These are phyloP conservation scores for Rhododendron ferrugineum DNA, from an alignment of 148 eudicot species.

Conservation along the genomic window DNA sequence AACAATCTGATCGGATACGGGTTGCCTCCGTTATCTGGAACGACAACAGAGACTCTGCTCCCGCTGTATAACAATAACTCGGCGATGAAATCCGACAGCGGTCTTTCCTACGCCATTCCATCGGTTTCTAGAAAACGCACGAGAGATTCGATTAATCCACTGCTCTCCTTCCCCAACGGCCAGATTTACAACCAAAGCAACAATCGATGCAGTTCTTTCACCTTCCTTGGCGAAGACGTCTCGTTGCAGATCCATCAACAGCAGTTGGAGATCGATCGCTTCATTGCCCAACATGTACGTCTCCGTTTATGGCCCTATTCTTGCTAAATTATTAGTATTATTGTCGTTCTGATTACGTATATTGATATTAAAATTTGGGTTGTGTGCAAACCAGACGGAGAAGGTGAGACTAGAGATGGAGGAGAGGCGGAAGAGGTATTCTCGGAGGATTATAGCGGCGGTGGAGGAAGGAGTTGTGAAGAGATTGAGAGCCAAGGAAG, in stretches of 20 bases:
- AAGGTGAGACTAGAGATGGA: slow-evolving; percentile 54
- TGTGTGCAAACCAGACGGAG: slow-evolving; percentile 38
- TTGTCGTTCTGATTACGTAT: not conserved
- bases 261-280: slow-evolving; percentile 56
- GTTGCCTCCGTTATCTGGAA: slow-evolving; percentile 27
- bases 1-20: slow-evolving; percentile 19
- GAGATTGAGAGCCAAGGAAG: slow-evolving; percentile 52
- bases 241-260: slow-evolving; percentile 57
- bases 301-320: not conserved
- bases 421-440: slow-evolving; percentile 35
- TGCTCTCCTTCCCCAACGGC: slow-evolving; percentile 1
- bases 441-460: slow-evolving; percentile 34
- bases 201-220: slow-evolving; percentile 9
- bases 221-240: slow-evolving; percentile 60
- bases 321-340: not conserved
- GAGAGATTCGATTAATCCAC: slow-evolving; percentile 27
- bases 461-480: slow-evolving; percentile 43
- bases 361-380: not conserved
- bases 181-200: slow-evolving; percentile 6
- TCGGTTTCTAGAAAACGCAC: slow-evolving; percentile 44
- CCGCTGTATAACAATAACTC: slow-evolving; percentile 21
- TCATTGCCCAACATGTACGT: slow-evolving; percentile 62
- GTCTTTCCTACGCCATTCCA: slow-evolving; percentile 38
- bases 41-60: slow-evolving; percentile 20
- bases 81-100: slow-evolving; percentile 52